Evolutionary conservation across 2,329 filamentous ascomycete species (phyloP).

Genomic region (Trichoderma sp.): DNA sequence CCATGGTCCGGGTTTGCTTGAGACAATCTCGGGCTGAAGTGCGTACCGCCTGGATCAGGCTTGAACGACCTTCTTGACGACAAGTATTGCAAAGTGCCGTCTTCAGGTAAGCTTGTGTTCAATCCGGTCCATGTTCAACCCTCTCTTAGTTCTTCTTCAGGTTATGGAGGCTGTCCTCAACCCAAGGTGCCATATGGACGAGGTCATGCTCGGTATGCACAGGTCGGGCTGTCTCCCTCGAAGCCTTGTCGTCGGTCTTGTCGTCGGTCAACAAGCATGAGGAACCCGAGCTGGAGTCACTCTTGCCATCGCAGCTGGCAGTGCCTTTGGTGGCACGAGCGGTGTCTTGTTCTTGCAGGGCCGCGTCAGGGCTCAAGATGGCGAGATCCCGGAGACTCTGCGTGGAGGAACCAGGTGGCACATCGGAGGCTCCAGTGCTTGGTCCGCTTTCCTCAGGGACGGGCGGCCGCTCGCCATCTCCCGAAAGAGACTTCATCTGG

Average conservation of each 20-base stretch:
- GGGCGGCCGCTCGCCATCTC: neutral
- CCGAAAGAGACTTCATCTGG: neutral
- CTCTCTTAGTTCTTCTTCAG: neutral
- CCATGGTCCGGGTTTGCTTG: neutral
- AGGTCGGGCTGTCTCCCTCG: neutral
- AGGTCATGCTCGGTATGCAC: neutral
- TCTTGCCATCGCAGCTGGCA: neutral
- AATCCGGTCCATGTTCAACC: neutral
- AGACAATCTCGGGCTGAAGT: neutral
- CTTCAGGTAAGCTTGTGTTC: neutral
- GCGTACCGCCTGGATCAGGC: neutral
- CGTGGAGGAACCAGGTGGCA: neutral
- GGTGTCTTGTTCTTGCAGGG: neutral
- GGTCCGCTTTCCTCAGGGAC: neutral
- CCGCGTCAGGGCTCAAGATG: neutral
- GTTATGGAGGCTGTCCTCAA: neutral
- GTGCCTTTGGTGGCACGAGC: neutral
- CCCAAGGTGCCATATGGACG: neutral
- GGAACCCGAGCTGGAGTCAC: neutral
- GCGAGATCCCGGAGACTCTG: neutral
- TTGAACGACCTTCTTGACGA: neutral
- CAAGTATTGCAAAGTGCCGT: neutral
- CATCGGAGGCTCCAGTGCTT: neutral
- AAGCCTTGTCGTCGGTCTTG: neutral
- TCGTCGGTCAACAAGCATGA: neutral